Percentiles rank a stretch among this genome's conserved stretches.
phyloP scores from a whole-genome alignment of 257 asterid genomes.

The Paulownia fortunei region DNA sequence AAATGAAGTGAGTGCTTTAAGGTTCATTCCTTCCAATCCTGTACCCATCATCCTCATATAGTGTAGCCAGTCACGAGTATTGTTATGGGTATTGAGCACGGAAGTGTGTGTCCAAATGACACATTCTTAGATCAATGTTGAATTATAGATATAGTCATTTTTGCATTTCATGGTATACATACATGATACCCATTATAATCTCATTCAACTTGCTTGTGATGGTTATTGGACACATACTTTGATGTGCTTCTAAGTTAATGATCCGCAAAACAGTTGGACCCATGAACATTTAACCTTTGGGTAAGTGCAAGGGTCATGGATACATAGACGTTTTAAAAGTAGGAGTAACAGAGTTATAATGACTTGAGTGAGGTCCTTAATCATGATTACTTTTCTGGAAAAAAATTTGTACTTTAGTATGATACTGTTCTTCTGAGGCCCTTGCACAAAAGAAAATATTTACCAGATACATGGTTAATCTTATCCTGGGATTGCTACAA shows the following conservation, averaged over 20 bases:
- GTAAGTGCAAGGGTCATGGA: not conserved
- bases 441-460: not conserved
- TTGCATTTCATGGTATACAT: not conserved
- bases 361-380: not conserved
- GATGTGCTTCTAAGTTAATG: not conserved
- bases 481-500: not conserved
- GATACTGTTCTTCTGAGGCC: not conserved
- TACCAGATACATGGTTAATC: conserved; percentile 9
- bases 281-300: not conserved
- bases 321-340: not conserved
- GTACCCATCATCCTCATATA: not conserved
- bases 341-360: not conserved
- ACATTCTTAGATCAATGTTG: not conserved
- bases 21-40: not conserved
- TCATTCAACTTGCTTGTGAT: conserved; percentile 2
- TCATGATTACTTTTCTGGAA: not conserved
- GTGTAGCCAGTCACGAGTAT: not conserved
- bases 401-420: not conserved
- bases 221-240: not conserved
- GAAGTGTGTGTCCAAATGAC: not conserved
- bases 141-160: not conserved
- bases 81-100: not conserved
- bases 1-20: not conserved
- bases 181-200: not conserved
- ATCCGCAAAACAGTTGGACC: not conserved